Evolutionary conservation across 2,329 filamentous ascomycete genomes (phyloP), one percentile per base, ranked within the genome.

Genomic region (Talaromyces sp.): DNA sequence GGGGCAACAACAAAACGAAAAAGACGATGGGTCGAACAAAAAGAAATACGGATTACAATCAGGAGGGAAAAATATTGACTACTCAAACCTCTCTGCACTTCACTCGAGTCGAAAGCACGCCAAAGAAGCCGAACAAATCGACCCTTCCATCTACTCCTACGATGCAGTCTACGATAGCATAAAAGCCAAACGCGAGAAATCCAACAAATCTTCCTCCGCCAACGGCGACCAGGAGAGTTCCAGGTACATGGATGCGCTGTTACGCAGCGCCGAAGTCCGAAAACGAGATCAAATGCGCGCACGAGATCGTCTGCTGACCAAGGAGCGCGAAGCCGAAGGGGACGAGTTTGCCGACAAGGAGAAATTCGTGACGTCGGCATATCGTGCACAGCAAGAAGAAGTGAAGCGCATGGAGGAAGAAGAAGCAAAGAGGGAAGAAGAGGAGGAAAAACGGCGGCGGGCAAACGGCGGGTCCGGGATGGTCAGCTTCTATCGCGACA

Each of bases 281-380:
- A 88, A 89, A 70, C 84, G 86, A 56, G 86, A 88, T 68, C 84
- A 86, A 65, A 72, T 86, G 56, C 80, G 86, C 7, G 86, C 86
- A 18, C 79, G 82, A 40, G 86, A 89, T 69, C 86, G 86, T 64
- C 70, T 85, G 61, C 68, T 89, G 12, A 82, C 85, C 57, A 81
- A 81, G 62, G 86, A 89, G 68, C 80, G 86, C 31, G 86, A 88
- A 67, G 82, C 81, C 0, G 86, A 89, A 68, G 86, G 86, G n/a
- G 86, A 88, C 56, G 85, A 86, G 63, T 88, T 86, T 63, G 85
- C 81, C 0, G 86, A 87, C 67, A 88, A 87, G 70, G 86, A 89
- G 72, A 87, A 84, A 69, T 89, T 89, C 64, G 86, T 89, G 50
- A 89, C 86, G 1, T 78, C 79, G 1, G 86, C 86, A 40, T 89